phyloP scores from a whole-genome alignment of 2,329 filamentous ascomycete species.

The Xylaria sp. region DNA sequence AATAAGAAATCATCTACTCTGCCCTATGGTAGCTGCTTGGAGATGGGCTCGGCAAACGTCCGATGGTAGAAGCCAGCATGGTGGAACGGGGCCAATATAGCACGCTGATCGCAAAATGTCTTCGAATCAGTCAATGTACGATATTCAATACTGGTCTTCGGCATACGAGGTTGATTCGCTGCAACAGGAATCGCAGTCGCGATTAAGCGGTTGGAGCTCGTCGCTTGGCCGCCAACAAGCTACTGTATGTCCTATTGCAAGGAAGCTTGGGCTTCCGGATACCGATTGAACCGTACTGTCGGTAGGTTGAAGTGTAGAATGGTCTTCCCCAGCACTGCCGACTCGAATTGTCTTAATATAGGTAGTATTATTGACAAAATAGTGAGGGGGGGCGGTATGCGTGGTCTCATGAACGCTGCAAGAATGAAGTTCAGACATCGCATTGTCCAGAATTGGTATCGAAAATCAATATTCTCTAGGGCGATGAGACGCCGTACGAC shows the following conservation, averaged over 20 bases:
- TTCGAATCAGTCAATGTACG: neutral
- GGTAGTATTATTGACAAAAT: constrained; percentile 12
- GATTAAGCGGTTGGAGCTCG: constrained; percentile 17
- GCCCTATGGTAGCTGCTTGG: neutral
- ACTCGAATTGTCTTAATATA: constrained; percentile 4
- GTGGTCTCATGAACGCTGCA: neutral
- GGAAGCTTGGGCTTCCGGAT: constrained; percentile 20
- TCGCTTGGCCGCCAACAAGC: constrained; percentile 11
- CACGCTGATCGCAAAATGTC: neutral
- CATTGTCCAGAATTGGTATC: constrained; percentile 13
- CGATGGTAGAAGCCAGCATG: neutral
- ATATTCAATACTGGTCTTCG: neutral
- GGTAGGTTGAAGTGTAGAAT: constrained; percentile 3
- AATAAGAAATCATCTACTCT: constrained; percentile 8
- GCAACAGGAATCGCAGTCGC: constrained; percentile 5
- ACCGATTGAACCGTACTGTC: neutral
- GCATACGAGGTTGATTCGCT: neutral
- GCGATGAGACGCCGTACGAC: constrained; percentile 20
- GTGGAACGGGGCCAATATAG: neutral
- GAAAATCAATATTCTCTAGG: neutral
- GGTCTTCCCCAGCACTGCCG: constrained; percentile 18
- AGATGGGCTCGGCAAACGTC: neutral
- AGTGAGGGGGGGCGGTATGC: neutral
- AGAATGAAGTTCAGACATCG: constrained; percentile 21
- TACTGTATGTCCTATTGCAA: constrained; percentile 15